These are phyloP conservation scores for Rhodotorula sp. DNA, from an alignment of 1,284 basidiomycete species.

Conservation along the genomic window DNA sequence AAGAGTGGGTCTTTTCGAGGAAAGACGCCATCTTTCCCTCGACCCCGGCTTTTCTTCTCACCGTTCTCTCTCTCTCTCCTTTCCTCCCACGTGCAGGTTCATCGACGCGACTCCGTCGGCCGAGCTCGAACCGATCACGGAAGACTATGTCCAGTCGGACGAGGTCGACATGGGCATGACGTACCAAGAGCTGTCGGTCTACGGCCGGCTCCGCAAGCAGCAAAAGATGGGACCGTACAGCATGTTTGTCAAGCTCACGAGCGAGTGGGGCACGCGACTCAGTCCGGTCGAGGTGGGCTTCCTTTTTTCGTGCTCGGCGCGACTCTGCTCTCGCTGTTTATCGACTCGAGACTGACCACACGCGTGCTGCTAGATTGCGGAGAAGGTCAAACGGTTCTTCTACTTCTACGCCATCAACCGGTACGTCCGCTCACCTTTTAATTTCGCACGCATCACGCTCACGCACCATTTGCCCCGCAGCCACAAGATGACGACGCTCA, in stretches of 20 bases:
- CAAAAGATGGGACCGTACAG: slow-evolving; percentile 96
- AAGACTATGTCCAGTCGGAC: slow-evolving; percentile 90
- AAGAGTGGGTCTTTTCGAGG: slow-evolving; percentile 56
- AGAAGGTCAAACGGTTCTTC: slow-evolving; percentile 97
- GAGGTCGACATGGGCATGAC: slow-evolving; percentile 89
- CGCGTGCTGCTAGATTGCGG: slow-evolving; percentile 67
- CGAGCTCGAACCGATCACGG: slow-evolving; percentile 92
- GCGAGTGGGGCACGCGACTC: slow-evolving; percentile 77
- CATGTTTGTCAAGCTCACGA: slow-evolving; percentile 90
- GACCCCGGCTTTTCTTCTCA: background rate
- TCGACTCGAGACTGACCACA: background rate
- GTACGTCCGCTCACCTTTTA: background rate
- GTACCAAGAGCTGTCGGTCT: slow-evolving; percentile 92
- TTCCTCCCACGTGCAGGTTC: slow-evolving; percentile 68
- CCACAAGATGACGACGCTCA: slow-evolving; percentile 99
- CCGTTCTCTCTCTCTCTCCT: too few relatives aligned
- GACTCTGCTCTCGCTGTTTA: background rate
- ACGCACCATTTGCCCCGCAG: slow-evolving; percentile 48
- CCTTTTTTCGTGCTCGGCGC: background rate
- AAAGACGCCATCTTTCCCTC: too few relatives aligned
- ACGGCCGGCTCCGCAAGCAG: slow-evolving; percentile 88
- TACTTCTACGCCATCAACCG: slow-evolving; percentile 90
- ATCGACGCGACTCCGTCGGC: slow-evolving; percentile 88
- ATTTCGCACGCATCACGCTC: background rate
- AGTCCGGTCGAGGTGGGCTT: slow-evolving; percentile 70